Evolutionary conservation across 352 stramenopile species (phyloP), one percentile per base, ranked within the genome.

Genomic region (Phytophthora pistaciae): DNA sequence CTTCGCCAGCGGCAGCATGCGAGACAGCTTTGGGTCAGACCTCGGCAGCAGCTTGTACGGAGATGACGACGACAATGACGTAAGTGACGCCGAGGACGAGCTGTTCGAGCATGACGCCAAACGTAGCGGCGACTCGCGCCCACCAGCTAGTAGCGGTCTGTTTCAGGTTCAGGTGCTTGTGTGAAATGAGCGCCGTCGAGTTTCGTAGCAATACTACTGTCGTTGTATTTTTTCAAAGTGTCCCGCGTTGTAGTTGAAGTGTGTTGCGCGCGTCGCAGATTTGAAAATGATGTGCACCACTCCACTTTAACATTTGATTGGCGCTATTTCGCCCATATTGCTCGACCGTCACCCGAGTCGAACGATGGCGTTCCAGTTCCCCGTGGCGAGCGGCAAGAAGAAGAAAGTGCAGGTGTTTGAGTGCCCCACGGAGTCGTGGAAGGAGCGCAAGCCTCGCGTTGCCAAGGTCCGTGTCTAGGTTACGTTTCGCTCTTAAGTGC

Each of bases 381-480:
- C 87, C 38, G 86, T 94, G 56, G 80, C 87, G 27, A 90, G 75
- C 54, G 83, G 84, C 72, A 88, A 92, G 74, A 92, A 91, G 82
- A 92, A 91, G 74, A 55, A 71, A 56, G 85, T 96, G 61, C 72
- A 94, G 54, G 85, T 94, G 29, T 94, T 94, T 46, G 80, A 88
- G 68, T 94, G 88, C 62, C 87, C 87, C 14, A 68, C 82, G 10
- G 85, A 92, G 75, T 78, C 85, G 33, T 94, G 87, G 87, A 94
- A 94, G 59, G 64, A 78, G 70, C 73, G 75, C 25, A 82, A 80
- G 40, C 70, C 72, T 4, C 62, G 66, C 7, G 18, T 50, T 1
- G 31, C 66, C n/a, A 80, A 75, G 48, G 80, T 88, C 68, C 27
- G 72, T 70, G 23, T 23, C 53, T 2, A 7, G 31, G 48, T 36